Base-by-base conservation (phyloP, 2,329 filamentous ascomycete genomes). In the Talaromyces sp. region DNA sequence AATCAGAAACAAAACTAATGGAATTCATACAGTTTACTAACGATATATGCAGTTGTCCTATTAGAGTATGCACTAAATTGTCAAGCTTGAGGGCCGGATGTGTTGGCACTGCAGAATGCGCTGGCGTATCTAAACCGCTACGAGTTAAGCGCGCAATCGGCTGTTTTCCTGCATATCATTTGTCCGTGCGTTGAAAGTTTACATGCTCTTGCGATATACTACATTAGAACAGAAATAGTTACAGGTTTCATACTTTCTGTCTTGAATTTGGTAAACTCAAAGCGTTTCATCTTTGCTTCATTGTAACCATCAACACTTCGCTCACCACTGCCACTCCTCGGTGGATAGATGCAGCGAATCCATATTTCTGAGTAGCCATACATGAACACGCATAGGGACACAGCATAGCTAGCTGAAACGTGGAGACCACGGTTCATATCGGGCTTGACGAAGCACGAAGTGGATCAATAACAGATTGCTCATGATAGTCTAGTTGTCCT, bases 61-160 rank as follows among this genome's bases (percentile, higher is more conserved):
- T 62, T 62, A 62, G 59, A 61, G 59, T 37, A 61, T 61, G 13
- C 22, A 52, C 59, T 62, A 61, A 31, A 27, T 41, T 45, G 9
- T n/a, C 11, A 33, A 8, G 3, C 50, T 19, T 11, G 37, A 58
- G 39, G 35, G 45, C n/a, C 8, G 39, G 27, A 57, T 63, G 61
- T 49, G 61, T 63, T 63, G 61, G 50, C 61, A 63, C 37, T 63
- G 61, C 60, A 45, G 50, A 43, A 63, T 63, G 61, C 61, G 61
- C 50, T 63, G 61, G 61, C 61, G 19, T 45, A 24, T 43, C 61
- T 63, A 63, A 57, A 47, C 61, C 50, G 19, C 24, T 45, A 56
- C 41, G 7, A 49, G 37, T 57, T 45, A 56, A 62, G 61, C 50
- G 60, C 47, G 35, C 22, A n/a, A 31, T 59, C 39, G 52, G 52